Conservation (phyloP, 2,329 filamentous ascomycete species). For the Fusarium concolor region DNA sequence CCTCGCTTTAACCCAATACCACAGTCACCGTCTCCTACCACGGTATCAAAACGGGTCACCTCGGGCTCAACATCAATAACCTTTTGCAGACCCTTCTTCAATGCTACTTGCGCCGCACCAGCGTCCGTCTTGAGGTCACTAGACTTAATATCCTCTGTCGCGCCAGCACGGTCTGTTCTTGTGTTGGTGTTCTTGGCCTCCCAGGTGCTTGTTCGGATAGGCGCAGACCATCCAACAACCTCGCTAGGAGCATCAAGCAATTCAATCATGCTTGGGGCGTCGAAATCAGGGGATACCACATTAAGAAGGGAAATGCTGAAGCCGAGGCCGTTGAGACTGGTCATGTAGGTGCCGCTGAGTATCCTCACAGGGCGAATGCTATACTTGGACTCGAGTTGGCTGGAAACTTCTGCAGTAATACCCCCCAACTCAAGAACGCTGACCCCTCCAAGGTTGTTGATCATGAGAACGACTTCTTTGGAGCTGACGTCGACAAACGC, state of each 20-base stretch:
- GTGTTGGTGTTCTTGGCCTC: constrained; percentile 64
- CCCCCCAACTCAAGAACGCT: constrained; percentile 78
- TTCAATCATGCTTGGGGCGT: constrained; percentile 72
- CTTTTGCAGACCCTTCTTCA: constrained; percentile 68
- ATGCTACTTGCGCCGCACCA: constrained; percentile 59
- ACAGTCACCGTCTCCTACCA: constrained; percentile 92
- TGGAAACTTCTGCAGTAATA: constrained; percentile 75
- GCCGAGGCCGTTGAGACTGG: constrained; percentile 79
- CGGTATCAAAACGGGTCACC: constrained; percentile 79
- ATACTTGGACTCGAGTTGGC: constrained; percentile 68
- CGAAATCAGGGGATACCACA: constrained; percentile 68
- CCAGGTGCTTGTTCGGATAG: constrained; percentile 73
- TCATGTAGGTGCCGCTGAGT: constrained; percentile 80
- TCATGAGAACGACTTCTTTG: constrained; percentile 73
- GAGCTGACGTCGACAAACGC: constrained; percentile 73
- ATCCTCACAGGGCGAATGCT: constrained; percentile 73
- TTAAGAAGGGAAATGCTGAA: constrained; percentile 80
- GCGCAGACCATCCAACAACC: constrained; percentile 76
- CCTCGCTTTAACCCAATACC: constrained; percentile 87
- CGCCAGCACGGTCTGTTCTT: constrained; percentile 53
- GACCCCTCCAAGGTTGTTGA: constrained; percentile 82
- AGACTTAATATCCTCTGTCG: constrained; percentile 51
- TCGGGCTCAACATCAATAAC: constrained; percentile 77
- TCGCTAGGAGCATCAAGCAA: constrained; percentile 77
- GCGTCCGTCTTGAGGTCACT: constrained; percentile 67